Base-by-base conservation (phyloP, 2,329 filamentous ascomycete genomes). In the Hypoxylon sp. region DNA sequence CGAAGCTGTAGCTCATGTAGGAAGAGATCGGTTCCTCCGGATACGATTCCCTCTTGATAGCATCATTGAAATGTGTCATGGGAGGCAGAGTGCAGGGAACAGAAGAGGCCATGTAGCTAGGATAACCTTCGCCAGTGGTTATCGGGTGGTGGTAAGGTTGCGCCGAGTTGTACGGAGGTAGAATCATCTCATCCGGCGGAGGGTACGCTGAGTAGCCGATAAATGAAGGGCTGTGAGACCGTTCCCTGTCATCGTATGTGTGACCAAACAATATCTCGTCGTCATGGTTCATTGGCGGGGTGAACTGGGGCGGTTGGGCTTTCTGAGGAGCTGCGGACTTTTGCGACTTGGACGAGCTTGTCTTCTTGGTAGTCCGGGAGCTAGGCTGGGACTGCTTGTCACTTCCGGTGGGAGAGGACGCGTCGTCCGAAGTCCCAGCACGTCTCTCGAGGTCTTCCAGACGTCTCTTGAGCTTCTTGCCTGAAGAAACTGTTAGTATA, bases 401-500 rank as follows among this genome's bases (percentile, higher is more conserved):
- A 10, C 79, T 67, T 55, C 82, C 81, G 22, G 76, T 73, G 6
- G 76, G 74, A 17, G 76, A 76, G 17, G 76, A 73, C 33, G 75
- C 76, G 47, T 77, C 77, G 51, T 71, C 89, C 83, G 83, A 83
- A 52, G 84, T 83, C 50, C 90, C 91, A 65, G 92, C 92, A 72
- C 92, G 87, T 78, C 91, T 89, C 86, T 95, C 92, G 74, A 95
- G 87, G 78, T 95, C 92, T 85, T 95, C 92, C 78, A 96, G 86
- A 77, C 92, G 90, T 84, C 91, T 92, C 91, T 96, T 95, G 75
- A 95, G 90, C 89, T 95, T 95, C 89, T 95, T 95, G 87, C 93
- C 92, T 94, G 77, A 22, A 74, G 63, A 53, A 37, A 62, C 37
- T 58, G 42, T 71, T 26, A 65, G 63, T 14, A 59, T 19, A 59